A percentile compares a stretch with the other conserved stretches of the same genome.
phyloP scores from a whole-genome alignment of 768 basidiomycete species.

The Lactarius quietus region DNA sequence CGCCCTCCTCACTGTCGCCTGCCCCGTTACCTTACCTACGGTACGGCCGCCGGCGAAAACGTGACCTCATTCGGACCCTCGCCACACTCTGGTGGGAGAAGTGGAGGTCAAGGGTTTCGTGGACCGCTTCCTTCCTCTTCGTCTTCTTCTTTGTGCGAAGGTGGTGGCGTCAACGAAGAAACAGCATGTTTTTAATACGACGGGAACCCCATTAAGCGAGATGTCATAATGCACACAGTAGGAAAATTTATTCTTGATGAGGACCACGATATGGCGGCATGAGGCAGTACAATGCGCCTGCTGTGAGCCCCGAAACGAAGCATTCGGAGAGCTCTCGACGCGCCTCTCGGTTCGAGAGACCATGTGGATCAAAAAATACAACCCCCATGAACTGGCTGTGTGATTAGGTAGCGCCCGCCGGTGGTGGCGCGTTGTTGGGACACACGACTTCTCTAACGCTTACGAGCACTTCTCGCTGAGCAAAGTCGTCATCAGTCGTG shows the following conservation, averaged over 20 bases:
- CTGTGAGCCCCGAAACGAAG: conserved; percentile 6
- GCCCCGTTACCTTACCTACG: conserved; percentile 43
- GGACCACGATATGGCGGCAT: conserved; percentile 13
- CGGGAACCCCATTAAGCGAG: conserved; percentile 10
- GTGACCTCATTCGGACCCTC: conserved; percentile 64
- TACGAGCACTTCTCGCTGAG: conserved; percentile 20
- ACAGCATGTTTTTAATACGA: conserved; percentile 21
- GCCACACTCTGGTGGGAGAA: conserved; percentile 60
- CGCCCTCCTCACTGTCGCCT: conserved; percentile 33
- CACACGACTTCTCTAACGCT: conserved; percentile 11
- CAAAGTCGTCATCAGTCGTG: conserved; percentile 19
- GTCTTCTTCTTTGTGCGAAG: conserved; percentile 29
- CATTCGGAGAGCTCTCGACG: not conserved
- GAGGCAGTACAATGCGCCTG: conserved; percentile 8
- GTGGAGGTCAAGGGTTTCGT: conserved; percentile 39
- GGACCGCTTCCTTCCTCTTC: conserved; percentile 34
- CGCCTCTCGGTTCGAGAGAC: conserved; percentile 9
- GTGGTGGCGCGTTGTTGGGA: conserved; percentile 9
- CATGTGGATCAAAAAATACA: conserved; percentile 3
- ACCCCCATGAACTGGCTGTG: not conserved
- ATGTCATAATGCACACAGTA: conserved; percentile 16
- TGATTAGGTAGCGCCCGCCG: conserved; percentile 2
- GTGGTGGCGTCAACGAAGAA: conserved; percentile 23
- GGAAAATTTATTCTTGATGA: conserved; percentile 15
- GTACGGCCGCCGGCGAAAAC: conserved; percentile 63